Base-by-base conservation (phyloP, 257 asterid genomes). In the Przewalskia tangutica region DNA sequence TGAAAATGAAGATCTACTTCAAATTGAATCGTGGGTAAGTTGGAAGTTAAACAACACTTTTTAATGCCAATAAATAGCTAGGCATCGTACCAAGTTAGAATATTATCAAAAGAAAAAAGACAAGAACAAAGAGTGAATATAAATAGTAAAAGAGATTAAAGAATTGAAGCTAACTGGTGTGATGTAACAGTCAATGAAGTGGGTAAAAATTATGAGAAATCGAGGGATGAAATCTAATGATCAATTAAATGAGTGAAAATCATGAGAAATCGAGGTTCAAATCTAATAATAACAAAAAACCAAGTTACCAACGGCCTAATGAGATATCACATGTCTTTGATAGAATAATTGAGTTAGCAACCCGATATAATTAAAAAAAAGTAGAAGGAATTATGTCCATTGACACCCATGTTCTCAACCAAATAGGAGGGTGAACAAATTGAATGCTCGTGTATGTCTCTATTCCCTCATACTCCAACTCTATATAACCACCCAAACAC, bases 401-500 rank as follows among this genome's bases (percentile, higher is more conserved):
- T 7, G 62, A 17, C 7, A 16, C 17, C 63, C 63, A 73, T 73
- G 12, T 50, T 27, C 80, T 75, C 80, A 75, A 75, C 80, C 27
- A 75, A 1, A 75, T 14, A 50, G 62, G 80, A 75, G 8, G 63
- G 27, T 75, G 80, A 75, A 75, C 27, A 27, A 50, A 75, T 75
- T 75, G 80, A 75, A 75, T 75, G 80, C 80, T 4, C 80, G 50
- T 75, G 3, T 3, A 75, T 48, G 62, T 48, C 46, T 46, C 20
- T 20, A 48, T 23, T 20, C 44, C 14, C 62, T 40, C 14, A 62
- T 18, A 75, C 58, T 77, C 4, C 40, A 56, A 34, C 27, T 12
- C 77, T 80, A 80, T 62, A 80, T 42, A 80, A 80, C 56, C 17
- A 62, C 46, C 17, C 76, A 80, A 80, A 58, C 46, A 5, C 67